Conservation (phyloP, 2,329 filamentous ascomycete genomes). For the Xylaria sp. region DNA sequence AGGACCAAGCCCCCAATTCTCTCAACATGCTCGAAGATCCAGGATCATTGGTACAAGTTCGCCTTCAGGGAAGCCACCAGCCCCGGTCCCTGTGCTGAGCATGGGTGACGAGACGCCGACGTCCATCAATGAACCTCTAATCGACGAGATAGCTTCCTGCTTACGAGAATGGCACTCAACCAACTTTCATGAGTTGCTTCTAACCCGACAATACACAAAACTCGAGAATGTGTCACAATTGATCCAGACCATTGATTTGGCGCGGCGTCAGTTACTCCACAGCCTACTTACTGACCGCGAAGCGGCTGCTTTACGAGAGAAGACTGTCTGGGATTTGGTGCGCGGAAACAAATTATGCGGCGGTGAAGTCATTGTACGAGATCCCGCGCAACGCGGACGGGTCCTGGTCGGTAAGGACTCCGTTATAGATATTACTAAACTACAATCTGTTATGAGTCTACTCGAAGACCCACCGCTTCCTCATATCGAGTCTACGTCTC, state of each 20-base stretch:
- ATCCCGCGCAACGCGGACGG: slow-evolving; percentile 82
- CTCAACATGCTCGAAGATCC: slow-evolving; percentile 52
- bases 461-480: slow-evolving; percentile 82
- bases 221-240: slow-evolving; percentile 84
- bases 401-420: slow-evolving; percentile 93
- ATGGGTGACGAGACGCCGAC: slow-evolving; percentile 97
- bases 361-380: slow-evolving; percentile 93
- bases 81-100: slow-evolving; percentile 96
- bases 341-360: slow-evolving; percentile 93
- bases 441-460: slow-evolving; percentile 96
- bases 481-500: slow-evolving; percentile 71
- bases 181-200: slow-evolving; percentile 89
- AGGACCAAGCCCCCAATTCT: slow-evolving; percentile 3
- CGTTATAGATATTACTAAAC: slow-evolving; percentile 85
- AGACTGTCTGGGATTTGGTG: slow-evolving; percentile 95
- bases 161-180: slow-evolving; percentile 98
- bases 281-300: slow-evolving; percentile 91
- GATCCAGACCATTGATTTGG: slow-evolving; percentile 83
- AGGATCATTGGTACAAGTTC: slow-evolving; percentile 68
- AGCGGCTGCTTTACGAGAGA: slow-evolving; percentile 81
- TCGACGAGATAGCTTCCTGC: slow-evolving; percentile 97
- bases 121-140: slow-evolving; percentile 86
- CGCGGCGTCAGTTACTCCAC: slow-evolving; percentile 89
- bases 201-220: slow-evolving; percentile 81
- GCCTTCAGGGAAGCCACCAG: slow-evolving; percentile 72